phyloP scores from a whole-genome alignment of 2,329 filamentous ascomycete genomes.

The Cladophialophora yegresii region DNA sequence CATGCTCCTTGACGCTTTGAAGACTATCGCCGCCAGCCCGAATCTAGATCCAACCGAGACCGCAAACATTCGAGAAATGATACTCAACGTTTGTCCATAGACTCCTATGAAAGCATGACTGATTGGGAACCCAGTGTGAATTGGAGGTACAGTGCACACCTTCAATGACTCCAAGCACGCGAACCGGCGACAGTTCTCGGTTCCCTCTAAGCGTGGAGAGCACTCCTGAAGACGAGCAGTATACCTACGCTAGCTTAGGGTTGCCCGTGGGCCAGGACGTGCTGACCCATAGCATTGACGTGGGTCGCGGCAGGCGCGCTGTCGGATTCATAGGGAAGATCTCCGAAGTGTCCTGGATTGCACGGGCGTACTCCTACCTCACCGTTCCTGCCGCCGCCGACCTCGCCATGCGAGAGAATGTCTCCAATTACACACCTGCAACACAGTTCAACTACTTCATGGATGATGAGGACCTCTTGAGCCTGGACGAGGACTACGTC shows the following conservation, averaged over 20 bases:
- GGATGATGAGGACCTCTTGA: slow-evolving; percentile 30
- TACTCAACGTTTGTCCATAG: neutral
- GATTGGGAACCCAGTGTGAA: neutral
- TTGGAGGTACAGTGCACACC: neutral
- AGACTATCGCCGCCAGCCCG: neutral
- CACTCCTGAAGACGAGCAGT: neutral
- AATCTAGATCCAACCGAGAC: neutral
- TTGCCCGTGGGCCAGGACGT: neutral
- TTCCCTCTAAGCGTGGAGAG: neutral
- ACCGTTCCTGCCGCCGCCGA: neutral
- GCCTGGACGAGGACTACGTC: slow-evolving; percentile 32
- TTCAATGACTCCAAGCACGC: neutral
- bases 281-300: neutral
- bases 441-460: slow-evolving; percentile 30
- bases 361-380: slow-evolving; percentile 20
- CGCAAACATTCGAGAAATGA: neutral
- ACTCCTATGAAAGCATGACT: neutral
- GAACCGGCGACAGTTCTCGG: neutral
- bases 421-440: neutral
- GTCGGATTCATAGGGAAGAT: slow-evolving; percentile 32
- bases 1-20: neutral
- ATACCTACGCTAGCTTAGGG: neutral
- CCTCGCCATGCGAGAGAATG: neutral
- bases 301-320: slow-evolving; percentile 26
- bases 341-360: slow-evolving; percentile 33